Evolutionary conservation across 805 yeast species (phyloP).

Genomic region (Blastobotrys americana): DNA sequence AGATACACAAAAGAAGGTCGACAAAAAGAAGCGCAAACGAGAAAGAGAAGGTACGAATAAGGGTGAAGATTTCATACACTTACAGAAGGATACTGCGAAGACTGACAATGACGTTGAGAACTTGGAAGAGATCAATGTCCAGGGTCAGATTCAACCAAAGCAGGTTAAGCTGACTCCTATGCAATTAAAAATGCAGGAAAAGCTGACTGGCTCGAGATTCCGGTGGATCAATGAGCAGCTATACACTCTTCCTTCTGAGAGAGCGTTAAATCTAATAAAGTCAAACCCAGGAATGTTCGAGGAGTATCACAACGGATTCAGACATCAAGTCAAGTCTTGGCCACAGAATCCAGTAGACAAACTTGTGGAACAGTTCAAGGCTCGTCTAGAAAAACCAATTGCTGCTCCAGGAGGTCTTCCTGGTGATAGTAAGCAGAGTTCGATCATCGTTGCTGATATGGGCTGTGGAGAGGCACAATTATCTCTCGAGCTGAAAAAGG

Average conservation of each 20-base stretch:
- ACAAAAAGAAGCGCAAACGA: slow-evolving; percentile 14
- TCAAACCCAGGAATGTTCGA: slow-evolving; percentile 85
- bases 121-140: slow-evolving; percentile 1
- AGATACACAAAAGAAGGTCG: slow-evolving; percentile 18
- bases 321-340: slow-evolving; percentile 94
- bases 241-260: slow-evolving; percentile 76
- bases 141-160: neutral
- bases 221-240: slow-evolving; percentile 97
- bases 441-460: slow-evolving; percentile 90
- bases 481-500: slow-evolving; percentile 51
- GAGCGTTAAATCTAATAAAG: slow-evolving; percentile 63
- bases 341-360: slow-evolving; percentile 98
- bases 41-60: slow-evolving; percentile 19
- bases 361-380: slow-evolving; percentile 63
- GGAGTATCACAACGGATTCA: slow-evolving; percentile 92
- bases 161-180: slow-evolving; percentile 22
- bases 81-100: slow-evolving; percentile 14
- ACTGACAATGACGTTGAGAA: slow-evolving; percentile 5
- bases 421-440: slow-evolving; percentile 38
- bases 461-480: slow-evolving; percentile 98
- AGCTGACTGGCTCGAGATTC: slow-evolving; percentile 89
- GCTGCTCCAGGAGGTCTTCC: slow-evolving; percentile 97
- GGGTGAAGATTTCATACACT: slow-evolving; percentile 13
- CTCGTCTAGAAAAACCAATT: slow-evolving; percentile 46
- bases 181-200: slow-evolving; percentile 93